These are phyloP conservation scores for Heliosperma pusillum DNA, from an alignment of 148 eudicot genomes.

Conservation along the genomic window DNA sequence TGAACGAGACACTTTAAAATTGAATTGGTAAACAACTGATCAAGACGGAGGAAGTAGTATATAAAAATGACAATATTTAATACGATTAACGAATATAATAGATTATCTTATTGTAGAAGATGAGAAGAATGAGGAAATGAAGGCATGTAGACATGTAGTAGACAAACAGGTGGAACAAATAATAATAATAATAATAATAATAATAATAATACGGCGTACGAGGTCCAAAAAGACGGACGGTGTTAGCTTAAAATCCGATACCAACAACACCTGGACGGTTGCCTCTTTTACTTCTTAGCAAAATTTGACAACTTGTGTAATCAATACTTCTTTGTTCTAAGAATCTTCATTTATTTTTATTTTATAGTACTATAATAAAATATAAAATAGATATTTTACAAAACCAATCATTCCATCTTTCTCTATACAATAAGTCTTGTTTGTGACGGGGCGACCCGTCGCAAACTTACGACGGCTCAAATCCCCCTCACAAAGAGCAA, in stretches of 20 bases:
- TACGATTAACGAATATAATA: not conserved
- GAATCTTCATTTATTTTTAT: not conserved
- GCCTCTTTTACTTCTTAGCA: not conserved
- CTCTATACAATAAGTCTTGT: too few relatives aligned
- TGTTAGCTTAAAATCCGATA: not conserved
- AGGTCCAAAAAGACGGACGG: slow-evolving; percentile 8
- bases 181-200: too few relatives aligned
- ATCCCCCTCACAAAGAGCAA: too few relatives aligned
- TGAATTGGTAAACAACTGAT: too few relatives aligned
- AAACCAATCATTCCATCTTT: not conserved
- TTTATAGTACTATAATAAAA: not conserved
- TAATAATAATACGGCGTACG: not conserved
- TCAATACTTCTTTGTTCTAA: not conserved
- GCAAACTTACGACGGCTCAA: too few relatives aligned
- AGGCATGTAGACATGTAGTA: not conserved
- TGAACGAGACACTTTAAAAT: too few relatives aligned
- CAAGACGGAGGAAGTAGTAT: too few relatives aligned
- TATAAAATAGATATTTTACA: not conserved
- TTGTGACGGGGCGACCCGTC: too few relatives aligned
- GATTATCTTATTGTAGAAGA: not conserved
- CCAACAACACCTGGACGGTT: slow-evolving; percentile 3
- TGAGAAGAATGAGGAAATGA: not conserved
- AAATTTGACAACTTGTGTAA: too few relatives aligned
- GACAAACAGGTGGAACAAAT: slow-evolving; percentile 6
- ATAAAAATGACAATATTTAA: too few relatives aligned